Base-by-base conservation (phyloP, 2,329 filamentous ascomycete species). In the Parasarocladium wereldwijsianum region DNA sequence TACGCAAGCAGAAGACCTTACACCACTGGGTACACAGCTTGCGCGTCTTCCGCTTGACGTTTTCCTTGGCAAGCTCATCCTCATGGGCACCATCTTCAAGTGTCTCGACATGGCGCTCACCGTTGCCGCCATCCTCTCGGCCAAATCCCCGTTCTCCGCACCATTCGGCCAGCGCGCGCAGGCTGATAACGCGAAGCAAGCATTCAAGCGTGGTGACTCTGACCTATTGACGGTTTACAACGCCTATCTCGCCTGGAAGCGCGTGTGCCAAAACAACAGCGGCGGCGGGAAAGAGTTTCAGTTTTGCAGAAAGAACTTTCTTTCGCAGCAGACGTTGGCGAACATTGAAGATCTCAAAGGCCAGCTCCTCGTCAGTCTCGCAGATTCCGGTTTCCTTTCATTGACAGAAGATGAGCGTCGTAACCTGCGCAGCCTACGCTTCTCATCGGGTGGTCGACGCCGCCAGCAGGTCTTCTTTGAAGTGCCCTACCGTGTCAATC, bases 261-360 rank as follows among this genome's bases (percentile, higher is more conserved):
- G 75, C 33, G 74, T 86, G 4, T 92, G 83, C 51, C 71, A 71
- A 40, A 71, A 74, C 0, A 67, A 74, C 17, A 60, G 53, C 2
- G 57, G 51, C 7, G 65, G 68, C 6, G 64, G 70, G 26, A 83
- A 79, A 28, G 87, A 96, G 44, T 82, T 77, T 43, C 72, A 85
- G 40, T 98, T 92, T 54, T 98, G 90, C 57, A 76, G 79, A 43
- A 94, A 93, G 58, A 93, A 93, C 52, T 94, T 86, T 46, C 68
- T 98, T 31, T 87, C 77, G 36, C 68, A 78, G n/a, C 85, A 92
- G 49, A 90, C 83, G 4, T 65, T 98, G 4, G 65, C 74, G 26
- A 93, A 90, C 38, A 93, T 98, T 38, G 90, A 98, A 50, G 90
- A 98, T 42, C 66, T 96, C 31, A 98, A 96, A 53, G 80, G 81